phyloP scores from a whole-genome alignment of 2,329 filamentous ascomycete genomes.

The Phoma sp. region DNA sequence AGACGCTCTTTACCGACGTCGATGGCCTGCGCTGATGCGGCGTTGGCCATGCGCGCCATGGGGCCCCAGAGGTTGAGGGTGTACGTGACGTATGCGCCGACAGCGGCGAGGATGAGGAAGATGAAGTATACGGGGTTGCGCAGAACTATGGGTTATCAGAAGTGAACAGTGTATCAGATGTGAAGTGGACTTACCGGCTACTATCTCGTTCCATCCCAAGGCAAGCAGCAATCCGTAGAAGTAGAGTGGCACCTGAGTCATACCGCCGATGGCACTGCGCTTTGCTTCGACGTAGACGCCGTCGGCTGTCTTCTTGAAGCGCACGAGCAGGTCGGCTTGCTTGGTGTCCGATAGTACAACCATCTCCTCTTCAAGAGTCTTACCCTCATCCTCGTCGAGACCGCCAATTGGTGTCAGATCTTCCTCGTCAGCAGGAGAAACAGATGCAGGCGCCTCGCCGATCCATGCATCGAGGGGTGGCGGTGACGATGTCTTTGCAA shows the following conservation, averaged over 20 bases:
- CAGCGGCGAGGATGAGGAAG: constrained; percentile 77
- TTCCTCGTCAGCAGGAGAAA: constrained; percentile 85
- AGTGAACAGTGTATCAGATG: not conserved
- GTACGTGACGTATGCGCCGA: constrained; percentile 87
- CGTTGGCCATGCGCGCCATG: constrained; percentile 93
- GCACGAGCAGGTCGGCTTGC: constrained; percentile 86
- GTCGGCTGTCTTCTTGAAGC: constrained; percentile 98
- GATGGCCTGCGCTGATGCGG: constrained; percentile 82
- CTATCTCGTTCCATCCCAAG: constrained; percentile 98
- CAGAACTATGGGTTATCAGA: constrained; percentile 68
- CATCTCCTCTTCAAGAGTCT: constrained; percentile 95
- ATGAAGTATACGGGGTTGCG: constrained; percentile 94
- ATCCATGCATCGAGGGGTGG: constrained; percentile 88
- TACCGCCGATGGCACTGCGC: constrained; percentile 91
- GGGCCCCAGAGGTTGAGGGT: constrained; percentile 94
- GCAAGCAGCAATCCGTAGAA: constrained; percentile 90
- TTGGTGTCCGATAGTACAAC: constrained; percentile 90
- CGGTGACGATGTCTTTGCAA: constrained; percentile 74
- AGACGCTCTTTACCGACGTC: constrained; percentile 93
- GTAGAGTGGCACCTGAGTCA: constrained; percentile 92
- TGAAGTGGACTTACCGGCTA: constrained; percentile 74
- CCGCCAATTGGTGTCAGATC: constrained; percentile 89
- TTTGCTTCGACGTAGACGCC: constrained; percentile 98
- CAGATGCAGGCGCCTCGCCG: constrained; percentile 76
- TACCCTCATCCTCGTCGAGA: constrained; percentile 92